phyloP scores from a whole-genome alignment of 2,329 filamentous ascomycete genomes.

The Immersiporthe knoxdaviesiana region DNA sequence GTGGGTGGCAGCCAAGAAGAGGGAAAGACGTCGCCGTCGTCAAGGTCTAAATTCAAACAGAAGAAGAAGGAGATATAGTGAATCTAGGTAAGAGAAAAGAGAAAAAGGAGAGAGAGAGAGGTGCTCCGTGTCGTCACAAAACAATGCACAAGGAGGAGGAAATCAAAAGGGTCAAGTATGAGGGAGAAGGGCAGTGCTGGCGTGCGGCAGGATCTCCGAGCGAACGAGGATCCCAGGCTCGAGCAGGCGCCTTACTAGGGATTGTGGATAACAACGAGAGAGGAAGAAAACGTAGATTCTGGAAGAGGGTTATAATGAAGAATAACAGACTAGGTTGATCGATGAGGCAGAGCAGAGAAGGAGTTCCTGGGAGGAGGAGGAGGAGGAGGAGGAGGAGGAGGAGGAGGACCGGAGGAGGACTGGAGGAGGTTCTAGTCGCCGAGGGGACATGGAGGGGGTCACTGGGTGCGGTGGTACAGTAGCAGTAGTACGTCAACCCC shows the following conservation, averaged over 20 bases:
- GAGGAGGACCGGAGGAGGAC: too few relatives aligned
- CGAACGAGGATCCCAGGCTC: conserved; percentile 16
- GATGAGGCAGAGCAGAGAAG: conserved; percentile 2
- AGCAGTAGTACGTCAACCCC: conserved; percentile 18
- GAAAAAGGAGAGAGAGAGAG: not conserved
- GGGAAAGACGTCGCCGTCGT: conserved; percentile 17
- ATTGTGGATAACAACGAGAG: conserved; percentile 16
- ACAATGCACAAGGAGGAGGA: conserved; percentile 13
- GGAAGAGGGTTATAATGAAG: conserved; percentile 11
- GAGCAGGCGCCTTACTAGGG: conserved; percentile 15
- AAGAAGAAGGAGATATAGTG: not conserved
- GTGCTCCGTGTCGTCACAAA: not conserved
- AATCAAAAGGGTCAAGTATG: conserved; percentile 8
- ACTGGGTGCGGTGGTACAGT: not conserved
- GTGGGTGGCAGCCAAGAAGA: conserved; percentile 2
- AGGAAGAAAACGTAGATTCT: conserved; percentile 17
- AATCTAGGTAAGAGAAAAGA: not conserved
- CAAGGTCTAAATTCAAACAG: conserved; percentile 15
- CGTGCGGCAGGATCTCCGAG: conserved; percentile 20
- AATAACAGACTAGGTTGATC: conserved; percentile 24
- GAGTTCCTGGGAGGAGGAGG: not conserved
- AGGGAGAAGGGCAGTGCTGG: conserved; percentile 2
- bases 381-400: too few relatives aligned
- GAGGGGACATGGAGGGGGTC: not conserved
- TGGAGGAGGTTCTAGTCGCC: not conserved